Percentiles rank a stretch among this genome's conserved stretches.
phyloP scores from a whole-genome alignment of 139 green algal genomes.

The Chlorella ohadii region DNA sequence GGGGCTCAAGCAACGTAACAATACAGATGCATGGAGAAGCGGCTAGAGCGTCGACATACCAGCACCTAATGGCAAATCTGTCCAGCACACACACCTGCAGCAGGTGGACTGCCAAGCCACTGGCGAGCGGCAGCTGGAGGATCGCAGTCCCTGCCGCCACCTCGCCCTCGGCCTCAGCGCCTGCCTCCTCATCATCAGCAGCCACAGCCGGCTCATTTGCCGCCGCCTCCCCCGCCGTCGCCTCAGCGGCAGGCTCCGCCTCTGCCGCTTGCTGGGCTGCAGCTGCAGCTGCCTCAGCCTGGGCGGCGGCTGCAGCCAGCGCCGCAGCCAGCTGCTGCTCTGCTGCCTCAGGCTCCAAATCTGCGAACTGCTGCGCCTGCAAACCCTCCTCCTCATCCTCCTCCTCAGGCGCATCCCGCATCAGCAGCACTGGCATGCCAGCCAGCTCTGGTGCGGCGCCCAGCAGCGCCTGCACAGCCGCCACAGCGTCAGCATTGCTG shows the following conservation, averaged over 20 bases:
- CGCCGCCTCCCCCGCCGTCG: not conserved
- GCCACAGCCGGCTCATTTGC: not conserved
- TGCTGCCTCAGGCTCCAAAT: not conserved
- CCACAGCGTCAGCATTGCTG: not conserved
- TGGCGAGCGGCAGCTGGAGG: not conserved
- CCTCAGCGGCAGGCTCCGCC: not conserved
- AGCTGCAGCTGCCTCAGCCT: not conserved
- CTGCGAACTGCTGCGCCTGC: not conserved
- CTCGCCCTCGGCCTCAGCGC: not conserved
- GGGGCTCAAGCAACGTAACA: too few relatives aligned
- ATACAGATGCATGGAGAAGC: too few relatives aligned
- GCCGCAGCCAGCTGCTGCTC: not conserved
- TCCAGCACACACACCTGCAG: not conserved
- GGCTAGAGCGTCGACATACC: too few relatives aligned
- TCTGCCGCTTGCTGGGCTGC: not conserved
- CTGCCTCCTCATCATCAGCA: not conserved
- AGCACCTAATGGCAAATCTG: too few relatives aligned
- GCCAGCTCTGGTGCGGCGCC: not conserved
- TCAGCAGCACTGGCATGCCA: not conserved
- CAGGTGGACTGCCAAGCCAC: conserved; percentile 21
- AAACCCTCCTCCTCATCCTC: not conserved
- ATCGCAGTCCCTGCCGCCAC: not conserved
- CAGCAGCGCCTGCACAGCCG: not conserved
- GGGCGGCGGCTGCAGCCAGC: not conserved
- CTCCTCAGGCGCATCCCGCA: not conserved